A percentile compares a stretch with the other conserved stretches of the same genome.
Evolutionary conservation across 106 monocot species (phyloP).

Genomic region (Acorus calamus): DNA sequence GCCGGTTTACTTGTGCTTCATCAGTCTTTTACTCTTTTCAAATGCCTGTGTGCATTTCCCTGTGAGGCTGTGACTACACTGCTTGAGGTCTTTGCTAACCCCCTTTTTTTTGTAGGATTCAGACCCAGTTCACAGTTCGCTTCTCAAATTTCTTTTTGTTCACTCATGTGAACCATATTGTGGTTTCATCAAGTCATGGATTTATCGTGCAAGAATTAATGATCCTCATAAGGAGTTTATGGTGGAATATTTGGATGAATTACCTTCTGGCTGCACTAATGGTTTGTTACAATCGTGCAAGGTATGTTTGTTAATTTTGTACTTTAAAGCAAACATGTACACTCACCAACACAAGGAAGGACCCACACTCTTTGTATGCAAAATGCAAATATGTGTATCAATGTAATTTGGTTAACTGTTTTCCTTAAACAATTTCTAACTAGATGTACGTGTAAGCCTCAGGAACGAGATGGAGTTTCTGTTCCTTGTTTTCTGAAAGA

Average conservation of each 20-base stretch:
- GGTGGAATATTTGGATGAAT: conserved; percentile 22
- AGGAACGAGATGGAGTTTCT: conserved; percentile 41
- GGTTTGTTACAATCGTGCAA: too few species aligned
- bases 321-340: too few species aligned
- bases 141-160: conserved; percentile 78
- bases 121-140: neutral
- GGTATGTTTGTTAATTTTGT: too few species aligned
- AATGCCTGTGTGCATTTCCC: too few species aligned
- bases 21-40: too few species aligned
- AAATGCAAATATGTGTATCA: too few species aligned
- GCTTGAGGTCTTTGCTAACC: too few species aligned
- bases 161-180: conserved; percentile 76
- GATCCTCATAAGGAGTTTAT: conserved; percentile 85
- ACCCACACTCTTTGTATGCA: too few species aligned
- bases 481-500: conserved; percentile 81
- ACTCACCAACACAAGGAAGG: too few species aligned
- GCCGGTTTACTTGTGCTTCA: too few species aligned
- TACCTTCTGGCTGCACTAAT: neutral
- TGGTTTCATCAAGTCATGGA: conserved; percentile 82
- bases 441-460: conserved; percentile 3
- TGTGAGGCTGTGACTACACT: too few species aligned
- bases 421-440: neutral
- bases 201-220: conserved; percentile 61
- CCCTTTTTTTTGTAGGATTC: too few species aligned
- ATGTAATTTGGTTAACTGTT: neutral